Base-by-base conservation (phyloP, 352 stramenopile genomes). In the Phytophthora crassamura region DNA sequence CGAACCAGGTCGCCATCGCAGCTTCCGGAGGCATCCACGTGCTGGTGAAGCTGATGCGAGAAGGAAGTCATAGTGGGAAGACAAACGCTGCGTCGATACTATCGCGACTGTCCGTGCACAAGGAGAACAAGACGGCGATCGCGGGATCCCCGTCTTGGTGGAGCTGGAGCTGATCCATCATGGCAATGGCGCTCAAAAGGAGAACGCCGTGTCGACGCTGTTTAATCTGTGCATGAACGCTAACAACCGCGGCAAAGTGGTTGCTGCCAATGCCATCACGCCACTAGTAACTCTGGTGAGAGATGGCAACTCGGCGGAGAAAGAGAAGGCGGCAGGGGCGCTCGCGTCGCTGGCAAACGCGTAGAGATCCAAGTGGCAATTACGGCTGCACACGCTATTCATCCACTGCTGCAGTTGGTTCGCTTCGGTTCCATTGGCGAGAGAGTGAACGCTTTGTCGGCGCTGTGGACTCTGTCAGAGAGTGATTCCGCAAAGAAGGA, bases 331-430 rank as follows among this genome's bases (percentile, higher is more conserved):
- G 4, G 28, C 16, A 6, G 64, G 57, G n/a, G 39, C 59, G 11
- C 39, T 68, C 20, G 50, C 43, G 10, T 57, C 53, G 20, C 47
- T 67, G 40, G 53, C 64, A 12, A 59, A 8, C 40, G 54, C 40
- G 7, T 33, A 7, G 46, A 56, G 5, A 68, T 52, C 14, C 38
- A 49, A 20, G n/a, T 15, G 2, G 22, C 20, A 8, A 64, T 72
- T 35, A 35, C 12, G 32, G n/a, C 6, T 30, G 15, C 16, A 28
- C 25, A 45, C 7, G 57, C 35, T 2, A 54, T 67, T n/a, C 2
- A 38, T 5, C 32, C 45, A 0, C 34, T 72, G n/a, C 22, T 60
- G 16, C 20, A 43, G 14, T 41, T 70, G 33, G 11, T 70, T 16
- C 46, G 12, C 7, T 18, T 4, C 46, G 39, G 48, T 0, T 16